These are phyloP conservation scores for Meyerozyma guilliermondii DNA, from an alignment of 1,139 yeast genomes.

Conservation along the genomic window DNA sequence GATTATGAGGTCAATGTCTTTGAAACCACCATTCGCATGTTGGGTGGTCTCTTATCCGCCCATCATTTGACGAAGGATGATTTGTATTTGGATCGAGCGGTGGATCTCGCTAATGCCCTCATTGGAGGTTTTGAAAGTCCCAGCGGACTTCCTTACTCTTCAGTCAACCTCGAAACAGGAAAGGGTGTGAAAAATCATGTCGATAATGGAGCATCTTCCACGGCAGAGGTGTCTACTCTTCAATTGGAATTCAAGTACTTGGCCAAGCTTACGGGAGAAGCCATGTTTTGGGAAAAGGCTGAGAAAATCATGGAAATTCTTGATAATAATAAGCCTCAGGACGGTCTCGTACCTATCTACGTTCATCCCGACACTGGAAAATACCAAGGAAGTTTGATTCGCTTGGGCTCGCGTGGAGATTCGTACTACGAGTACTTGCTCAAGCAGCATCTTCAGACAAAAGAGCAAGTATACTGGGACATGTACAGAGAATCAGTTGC, in stretches of 20 bases:
- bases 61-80: slow-evolving; percentile 68
- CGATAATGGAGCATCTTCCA: slow-evolving; percentile 67
- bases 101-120: slow-evolving; percentile 62
- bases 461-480: slow-evolving; percentile 57
- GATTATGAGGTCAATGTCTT: slow-evolving; percentile 78
- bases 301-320: slow-evolving; percentile 69
- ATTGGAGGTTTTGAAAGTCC: slow-evolving; percentile 61
- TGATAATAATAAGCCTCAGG: slow-evolving; percentile 52
- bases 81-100: slow-evolving; percentile 72
- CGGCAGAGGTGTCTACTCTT: slow-evolving; percentile 87
- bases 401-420: slow-evolving; percentile 90
- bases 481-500: slow-evolving; percentile 76
- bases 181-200: slow-evolving; percentile 57
- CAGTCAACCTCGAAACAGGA: slow-evolving; percentile 67
- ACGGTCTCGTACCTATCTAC: slow-evolving; percentile 80
- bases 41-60: slow-evolving; percentile 87
- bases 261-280: slow-evolving; percentile 74
- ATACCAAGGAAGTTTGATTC: slow-evolving; percentile 58
- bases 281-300: slow-evolving; percentile 69
- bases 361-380: slow-evolving; percentile 72
- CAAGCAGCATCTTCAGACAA: slow-evolving; percentile 82
- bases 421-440: slow-evolving; percentile 87
- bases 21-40: slow-evolving; percentile 91
- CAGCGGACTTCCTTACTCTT: slow-evolving; percentile 72
- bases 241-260: slow-evolving; percentile 87